Evolutionary conservation across 2,329 filamentous ascomycete species (phyloP), one percentile per base, ranked within the genome.

Genomic region (Phialophora verrucosa): DNA sequence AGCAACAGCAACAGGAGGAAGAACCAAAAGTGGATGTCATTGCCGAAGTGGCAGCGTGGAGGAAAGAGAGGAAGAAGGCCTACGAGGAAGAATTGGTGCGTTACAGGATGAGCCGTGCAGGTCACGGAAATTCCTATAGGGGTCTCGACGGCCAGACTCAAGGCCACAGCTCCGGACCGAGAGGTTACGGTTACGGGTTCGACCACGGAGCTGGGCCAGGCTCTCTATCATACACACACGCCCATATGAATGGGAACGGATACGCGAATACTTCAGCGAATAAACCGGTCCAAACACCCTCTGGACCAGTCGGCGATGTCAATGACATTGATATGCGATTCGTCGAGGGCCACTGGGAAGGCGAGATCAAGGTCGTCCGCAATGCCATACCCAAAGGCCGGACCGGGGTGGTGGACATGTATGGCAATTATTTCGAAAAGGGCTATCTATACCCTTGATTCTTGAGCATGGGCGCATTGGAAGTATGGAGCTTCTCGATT

Each of bases 261-360:
- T 5, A 50, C 3, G 20, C 25, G 23, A 44, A 47, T 12, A 23
- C 50, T 35, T 66, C 68, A 29, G 71, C 71, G 23, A 64, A 69
- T 3, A 71, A 70, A 27, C 20, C 66, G 1, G 63, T 38, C 4
- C 49, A 66, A 3, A 25, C 58, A 38, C 55, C 67, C 7, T 56
- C 69, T 23, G 74, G 12, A n/a, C 4, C 12, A 11, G 29, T 76
- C 29, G 14, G 42, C 54, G 65, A 65, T 38, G 32, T 64, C 25
- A 65, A 61, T 35, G 50, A 69, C 25, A 66, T 74, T 7, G 71
- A 79, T 58, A 72, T 76, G 2, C 73, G 75, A n/a, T 78, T 77
- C 68, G 80, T 87, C 0, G 83, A 86, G 63, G 86, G 86, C 0
- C 81, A 85, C 69, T 89, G 87, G 87, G 81, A 83, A 32, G 87